phyloP scores from a whole-genome alignment of 768 basidiomycete species.

The Kwoniella sp. region DNA sequence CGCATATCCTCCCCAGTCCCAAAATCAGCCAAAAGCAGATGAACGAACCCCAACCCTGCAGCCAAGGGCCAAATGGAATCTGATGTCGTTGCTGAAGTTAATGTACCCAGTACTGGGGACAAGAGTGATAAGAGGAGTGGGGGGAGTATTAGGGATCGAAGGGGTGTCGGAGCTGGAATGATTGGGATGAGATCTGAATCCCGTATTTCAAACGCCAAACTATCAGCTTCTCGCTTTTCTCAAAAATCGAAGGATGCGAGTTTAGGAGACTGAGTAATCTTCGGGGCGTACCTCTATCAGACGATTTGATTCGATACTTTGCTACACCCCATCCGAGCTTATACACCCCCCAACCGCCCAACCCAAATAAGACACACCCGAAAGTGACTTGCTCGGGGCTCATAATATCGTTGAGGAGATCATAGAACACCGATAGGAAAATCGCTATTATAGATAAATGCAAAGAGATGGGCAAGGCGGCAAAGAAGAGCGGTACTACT shows the following conservation, averaged over 20 bases:
- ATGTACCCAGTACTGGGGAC: slow-evolving; percentile 84
- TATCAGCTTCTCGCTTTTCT: too few relatives aligned
- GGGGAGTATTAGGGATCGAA: slow-evolving; percentile 63
- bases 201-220: too few relatives aligned
- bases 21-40: slow-evolving; percentile 78
- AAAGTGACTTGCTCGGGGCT: slow-evolving; percentile 32
- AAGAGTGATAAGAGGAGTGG: slow-evolving; percentile 86
- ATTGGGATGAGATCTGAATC: slow-evolving; percentile 6
- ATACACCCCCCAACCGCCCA: slow-evolving; percentile 22
- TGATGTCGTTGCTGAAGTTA: slow-evolving; percentile 91
- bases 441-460: slow-evolving; percentile 78
- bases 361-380: slow-evolving; percentile 26
- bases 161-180: slow-evolving; percentile 37
- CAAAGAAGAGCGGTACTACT: slow-evolving; percentile 31
- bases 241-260: too few relatives aligned
- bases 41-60: slow-evolving; percentile 78
- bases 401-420: slow-evolving; percentile 25
- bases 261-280: too few relatives aligned
- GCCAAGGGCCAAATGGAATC: slow-evolving; percentile 96
- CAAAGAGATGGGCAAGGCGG: slow-evolving; percentile 68
- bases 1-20: slow-evolving; percentile 42
- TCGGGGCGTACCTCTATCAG: background rate
- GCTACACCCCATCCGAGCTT: slow-evolving; percentile 38
- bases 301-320: background rate
- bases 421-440: slow-evolving; percentile 73